Conservation (phyloP, 192 early-diverging fungal species). For the Diversispora eburnea region DNA sequence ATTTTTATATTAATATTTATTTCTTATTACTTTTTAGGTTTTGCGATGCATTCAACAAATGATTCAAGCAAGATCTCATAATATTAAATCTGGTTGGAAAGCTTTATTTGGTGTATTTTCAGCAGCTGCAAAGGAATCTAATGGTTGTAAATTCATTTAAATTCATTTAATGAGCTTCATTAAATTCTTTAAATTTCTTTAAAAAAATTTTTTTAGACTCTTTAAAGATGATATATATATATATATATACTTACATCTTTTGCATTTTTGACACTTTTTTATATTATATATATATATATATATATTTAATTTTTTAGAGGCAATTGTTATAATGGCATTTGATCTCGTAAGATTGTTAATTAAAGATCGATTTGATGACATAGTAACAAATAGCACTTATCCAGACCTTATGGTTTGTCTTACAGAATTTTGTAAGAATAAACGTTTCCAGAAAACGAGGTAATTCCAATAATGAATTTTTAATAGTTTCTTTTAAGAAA, state of each 20-base stretch:
- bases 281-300: not conserved
- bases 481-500: not conserved
- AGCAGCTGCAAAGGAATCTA: slow-evolving; percentile 59
- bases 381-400: slow-evolving; percentile 58
- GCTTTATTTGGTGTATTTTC: slow-evolving; percentile 61
- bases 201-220: not conserved
- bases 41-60: slow-evolving; percentile 75
- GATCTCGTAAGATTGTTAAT: slow-evolving; percentile 60
- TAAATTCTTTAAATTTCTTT: not conserved
- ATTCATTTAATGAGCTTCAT: slow-evolving; percentile 4
- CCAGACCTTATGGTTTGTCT: slow-evolving; percentile 55
- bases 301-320: slow-evolving; percentile 40
- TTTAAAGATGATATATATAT: not conserved
- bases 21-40: slow-evolving; percentile 41
- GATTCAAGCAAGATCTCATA: slow-evolving; percentile 65
- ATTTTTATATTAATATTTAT: not conserved
- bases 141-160: slow-evolving; percentile 28
- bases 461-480: slow-evolving; percentile 24
- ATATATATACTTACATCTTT: not conserved
- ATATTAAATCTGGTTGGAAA: slow-evolving; percentile 83
- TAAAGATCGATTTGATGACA: slow-evolving; percentile 60
- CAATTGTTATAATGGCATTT: slow-evolving; percentile 75
- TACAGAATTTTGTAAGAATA: slow-evolving; percentile 68
- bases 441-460: slow-evolving; percentile 64
- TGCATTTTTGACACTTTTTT: too few relatives aligned